Conservation (phyloP, 2,329 filamentous ascomycete genomes). For the Ophiostoma himal-ulmi region DNA sequence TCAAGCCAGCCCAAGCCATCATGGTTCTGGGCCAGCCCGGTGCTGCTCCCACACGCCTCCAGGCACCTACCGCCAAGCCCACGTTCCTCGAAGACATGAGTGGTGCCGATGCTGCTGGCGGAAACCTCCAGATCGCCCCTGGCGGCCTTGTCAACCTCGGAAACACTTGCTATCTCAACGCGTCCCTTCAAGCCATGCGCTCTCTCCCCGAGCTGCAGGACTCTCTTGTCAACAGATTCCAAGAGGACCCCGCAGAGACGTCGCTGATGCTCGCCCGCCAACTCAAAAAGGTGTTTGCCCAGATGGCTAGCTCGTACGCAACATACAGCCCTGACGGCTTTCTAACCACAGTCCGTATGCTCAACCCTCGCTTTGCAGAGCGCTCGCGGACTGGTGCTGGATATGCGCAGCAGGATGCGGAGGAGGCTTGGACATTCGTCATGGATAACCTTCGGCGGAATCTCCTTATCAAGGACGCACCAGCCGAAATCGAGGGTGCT, state of each 20-base stretch:
- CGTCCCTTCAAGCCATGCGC: conserved; percentile 85
- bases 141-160: conserved; percentile 87
- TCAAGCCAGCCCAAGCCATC: conserved; percentile 79
- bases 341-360: conserved; percentile 67
- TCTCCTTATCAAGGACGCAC: conserved; percentile 57
- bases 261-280: conserved; percentile 63
- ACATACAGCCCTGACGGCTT: conserved; percentile 81
- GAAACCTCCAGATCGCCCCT: conserved; percentile 58
- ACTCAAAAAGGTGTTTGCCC: conserved; percentile 64
- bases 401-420: conserved; percentile 96
- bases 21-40: conserved; percentile 96
- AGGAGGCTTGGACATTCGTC: conserved; percentile 97
- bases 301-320: conserved; percentile 83
- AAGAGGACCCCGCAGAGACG: conserved; percentile 26
- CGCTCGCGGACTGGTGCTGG: conserved; percentile 73
- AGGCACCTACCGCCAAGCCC: conserved; percentile 71
- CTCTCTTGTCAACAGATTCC: conserved; percentile 58
- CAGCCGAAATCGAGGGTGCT: conserved; percentile 28
- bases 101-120: conserved; percentile 78
- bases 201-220: conserved; percentile 86
- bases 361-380: conserved; percentile 91
- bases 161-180: conserved; percentile 98
- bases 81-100: conserved; percentile 98
- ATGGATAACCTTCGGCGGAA: conserved; percentile 75
- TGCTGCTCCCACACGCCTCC: conserved; percentile 53